Conservation (phyloP, 2,329 filamentous ascomycete genomes). For the Aspergillus fumigatus region DNA sequence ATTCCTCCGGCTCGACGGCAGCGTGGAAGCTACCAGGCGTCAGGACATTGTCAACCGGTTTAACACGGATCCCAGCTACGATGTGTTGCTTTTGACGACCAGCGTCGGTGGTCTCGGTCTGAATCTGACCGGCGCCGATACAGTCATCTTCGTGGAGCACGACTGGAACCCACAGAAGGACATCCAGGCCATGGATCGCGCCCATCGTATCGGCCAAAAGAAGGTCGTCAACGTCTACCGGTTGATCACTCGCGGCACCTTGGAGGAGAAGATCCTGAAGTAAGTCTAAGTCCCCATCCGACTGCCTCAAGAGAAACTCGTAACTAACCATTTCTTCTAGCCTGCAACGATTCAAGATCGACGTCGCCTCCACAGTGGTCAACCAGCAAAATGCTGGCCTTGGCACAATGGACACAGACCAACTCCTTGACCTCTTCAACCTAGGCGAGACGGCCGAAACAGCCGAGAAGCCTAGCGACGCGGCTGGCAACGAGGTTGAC, state of each 20-base stretch:
- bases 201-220: slow-evolving; percentile 97
- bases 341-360: slow-evolving; percentile 98
- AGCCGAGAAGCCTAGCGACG: slow-evolving; percentile 57
- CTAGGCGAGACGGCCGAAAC: slow-evolving; percentile 64
- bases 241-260: slow-evolving; percentile 86
- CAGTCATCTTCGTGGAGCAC: slow-evolving; percentile 98
- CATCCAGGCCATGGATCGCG: slow-evolving; percentile 97
- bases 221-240: slow-evolving; percentile 99
- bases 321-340: slow-evolving; percentile 43
- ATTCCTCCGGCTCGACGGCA: slow-evolving; percentile 88
- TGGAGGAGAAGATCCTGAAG: slow-evolving; percentile 96
- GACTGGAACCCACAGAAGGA: slow-evolving; percentile 99
- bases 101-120: slow-evolving; percentile 91
- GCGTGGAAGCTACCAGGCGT: slow-evolving; percentile 85
- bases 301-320: background rate
- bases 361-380: slow-evolving; percentile 94
- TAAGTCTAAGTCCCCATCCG: slow-evolving; percentile 39
- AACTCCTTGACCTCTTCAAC: slow-evolving; percentile 95
- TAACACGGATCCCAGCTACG: slow-evolving; percentile 95
- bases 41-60: slow-evolving; percentile 99
- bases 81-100: slow-evolving; percentile 88
- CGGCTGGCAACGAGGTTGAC: slow-evolving; percentile 56
- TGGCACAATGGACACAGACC: slow-evolving; percentile 95
- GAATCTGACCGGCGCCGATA: slow-evolving; percentile 94
- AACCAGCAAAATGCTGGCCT: slow-evolving; percentile 98